Evolutionary conservation across 1,284 basidiomycete species (phyloP), one percentile per base, ranked within the genome.

Genomic region (Kwoniella shivajii): DNA sequence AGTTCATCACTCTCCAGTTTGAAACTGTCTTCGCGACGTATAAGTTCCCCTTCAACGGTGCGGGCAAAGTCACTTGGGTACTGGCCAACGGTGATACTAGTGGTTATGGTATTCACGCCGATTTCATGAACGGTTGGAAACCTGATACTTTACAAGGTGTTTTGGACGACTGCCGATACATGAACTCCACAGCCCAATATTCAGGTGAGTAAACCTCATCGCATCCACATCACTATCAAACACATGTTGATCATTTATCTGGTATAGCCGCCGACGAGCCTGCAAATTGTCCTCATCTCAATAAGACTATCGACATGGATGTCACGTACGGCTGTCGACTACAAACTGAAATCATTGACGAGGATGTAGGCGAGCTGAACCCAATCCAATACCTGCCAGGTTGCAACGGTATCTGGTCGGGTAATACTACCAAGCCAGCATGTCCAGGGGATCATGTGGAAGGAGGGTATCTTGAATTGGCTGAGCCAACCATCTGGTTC

Each of bases 121-220:
- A 65, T 51, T 65, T 65, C 34, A 61, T 65, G 60, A 67, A 67
- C 29, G 65, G 63, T 16, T 67, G 63, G 65, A 67, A 67, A 22
- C 26, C 56, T 22, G 61, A 61, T 9, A 55, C 50, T n/a, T 50
- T 62, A 9, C 54, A 65, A 46, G 53, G 38, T n/a, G 53, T 65
- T 6, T 37, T 67, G 30, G 42, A 63, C 22, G 55, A 64, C 16
- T 66, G 65, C 45, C 56, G 63, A 33, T 67, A 67, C 44, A 65
- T 65, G 63, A 67, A 67, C 43, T 43, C 57, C 1, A 62, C 64
- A 2, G 37, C 29, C n/a, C 47, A 46, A 11, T 26, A 42, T 24
- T 6, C 51, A 16, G 48, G 55, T 59, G 36, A 49, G 59, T 46
- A 37, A 30, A 6, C 24, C 26, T 43, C 16, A 29, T 7, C 29